Evolutionary conservation across 2,329 filamentous ascomycete genomes (phyloP).

Genomic region (Epichloe sp.): DNA sequence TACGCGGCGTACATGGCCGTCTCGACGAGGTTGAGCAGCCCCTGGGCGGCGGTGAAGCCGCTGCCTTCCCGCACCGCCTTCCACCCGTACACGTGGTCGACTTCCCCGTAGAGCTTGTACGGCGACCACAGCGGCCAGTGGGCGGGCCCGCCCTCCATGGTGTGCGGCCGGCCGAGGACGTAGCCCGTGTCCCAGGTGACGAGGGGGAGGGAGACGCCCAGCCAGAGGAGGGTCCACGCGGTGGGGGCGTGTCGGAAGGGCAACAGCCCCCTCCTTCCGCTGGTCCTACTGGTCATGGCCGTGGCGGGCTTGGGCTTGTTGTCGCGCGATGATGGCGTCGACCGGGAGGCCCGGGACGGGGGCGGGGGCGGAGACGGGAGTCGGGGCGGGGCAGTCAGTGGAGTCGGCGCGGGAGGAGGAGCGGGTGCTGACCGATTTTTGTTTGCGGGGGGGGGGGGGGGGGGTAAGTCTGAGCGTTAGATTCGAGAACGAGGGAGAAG

Average conservation of each 20-base stretch:
- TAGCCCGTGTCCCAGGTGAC: conserved; percentile 74
- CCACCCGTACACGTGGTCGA: conserved; percentile 75
- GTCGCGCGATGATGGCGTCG: too few relatives aligned
- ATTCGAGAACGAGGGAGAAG: too few relatives aligned
- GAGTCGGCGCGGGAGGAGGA: conserved; percentile 20
- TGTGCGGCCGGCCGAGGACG: conserved; percentile 65
- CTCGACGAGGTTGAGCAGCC: conserved; percentile 55
- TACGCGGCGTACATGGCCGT: conserved; percentile 49
- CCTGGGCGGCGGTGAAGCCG: conserved; percentile 71
- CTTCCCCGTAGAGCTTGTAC: conserved; percentile 65
- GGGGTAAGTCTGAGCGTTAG: too few relatives aligned
- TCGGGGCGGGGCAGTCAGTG: background rate
- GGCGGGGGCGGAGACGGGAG: conserved; percentile 10
- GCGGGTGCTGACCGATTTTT: conserved; percentile 26
- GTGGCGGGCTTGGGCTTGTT: too few relatives aligned
- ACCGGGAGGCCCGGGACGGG: background rate
- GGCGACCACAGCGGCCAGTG: conserved; percentile 64
- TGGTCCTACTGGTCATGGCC: too few relatives aligned
- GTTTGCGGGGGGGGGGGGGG: too few relatives aligned
- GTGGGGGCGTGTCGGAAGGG: conserved; percentile 30
- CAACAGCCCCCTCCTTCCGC: too few relatives aligned
- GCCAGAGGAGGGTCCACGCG: conserved; percentile 48
- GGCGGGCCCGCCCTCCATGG: conserved; percentile 63
- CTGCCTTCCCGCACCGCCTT: conserved; percentile 52
- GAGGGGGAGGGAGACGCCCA: conserved; percentile 60